Percentiles rank a stretch among this genome's conserved stretches.
Conservation (phyloP, 2,329 filamentous ascomycete species). For the Colletotrichum sp. region DNA sequence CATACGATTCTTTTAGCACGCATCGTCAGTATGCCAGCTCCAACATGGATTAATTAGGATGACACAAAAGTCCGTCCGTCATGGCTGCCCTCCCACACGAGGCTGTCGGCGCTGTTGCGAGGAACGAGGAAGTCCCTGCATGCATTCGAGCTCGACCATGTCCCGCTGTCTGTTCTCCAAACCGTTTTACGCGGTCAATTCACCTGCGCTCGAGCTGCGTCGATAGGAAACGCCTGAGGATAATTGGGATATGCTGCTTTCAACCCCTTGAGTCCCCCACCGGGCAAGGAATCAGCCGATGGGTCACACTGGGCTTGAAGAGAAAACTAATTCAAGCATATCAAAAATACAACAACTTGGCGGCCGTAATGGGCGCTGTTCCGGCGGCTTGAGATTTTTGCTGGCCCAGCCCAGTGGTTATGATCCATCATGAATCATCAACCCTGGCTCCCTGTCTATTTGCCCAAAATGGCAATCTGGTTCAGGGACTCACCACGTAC, state of each 20-base stretch:
- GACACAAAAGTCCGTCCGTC: slow-evolving; percentile 16
- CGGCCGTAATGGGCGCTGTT: neutral
- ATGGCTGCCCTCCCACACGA: neutral
- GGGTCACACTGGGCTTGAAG: neutral
- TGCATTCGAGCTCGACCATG: slow-evolving; percentile 6
- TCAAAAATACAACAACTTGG: neutral
- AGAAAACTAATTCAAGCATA: neutral
- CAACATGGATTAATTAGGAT: slow-evolving; percentile 4
- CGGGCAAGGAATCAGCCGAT: neutral
- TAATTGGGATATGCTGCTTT: neutral
- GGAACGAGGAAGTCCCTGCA: slow-evolving; percentile 19
- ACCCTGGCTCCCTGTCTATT: slow-evolving; percentile 11
- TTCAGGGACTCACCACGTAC: slow-evolving; percentile 5
- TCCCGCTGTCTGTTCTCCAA: slow-evolving; percentile 13
- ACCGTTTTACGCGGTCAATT: neutral
- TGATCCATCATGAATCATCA: slow-evolving; percentile 15
- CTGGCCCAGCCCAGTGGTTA: neutral
- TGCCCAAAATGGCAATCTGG: neutral
- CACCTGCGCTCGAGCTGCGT: neutral
- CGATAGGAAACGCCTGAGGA: neutral
- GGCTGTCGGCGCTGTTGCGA: neutral
- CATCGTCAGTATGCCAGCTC: slow-evolving; percentile 10
- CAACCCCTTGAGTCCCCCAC: neutral
- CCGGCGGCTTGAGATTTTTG: neutral
- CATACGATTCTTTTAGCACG: neutral